Evolutionary conservation across 2,329 filamentous ascomycete genomes (phyloP), one percentile per base, ranked within the genome.

Genomic region (Chaetomium olivaceum): DNA sequence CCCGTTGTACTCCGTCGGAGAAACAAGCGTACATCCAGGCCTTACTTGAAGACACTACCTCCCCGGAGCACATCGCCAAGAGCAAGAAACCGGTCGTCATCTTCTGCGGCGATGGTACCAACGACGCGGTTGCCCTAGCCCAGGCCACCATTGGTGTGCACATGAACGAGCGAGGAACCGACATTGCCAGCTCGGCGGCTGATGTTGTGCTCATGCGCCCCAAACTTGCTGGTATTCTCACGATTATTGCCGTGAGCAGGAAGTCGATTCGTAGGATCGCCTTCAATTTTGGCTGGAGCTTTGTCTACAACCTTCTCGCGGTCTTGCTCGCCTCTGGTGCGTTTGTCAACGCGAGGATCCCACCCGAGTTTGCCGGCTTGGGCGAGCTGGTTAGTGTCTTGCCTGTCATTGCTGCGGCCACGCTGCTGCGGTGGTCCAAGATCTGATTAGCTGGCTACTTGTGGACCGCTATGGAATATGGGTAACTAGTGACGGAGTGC

Each of bases 71-170:
- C 7, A 11, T 25, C n/a, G 62, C 56, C 33, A 59, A 62, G 16
- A 54, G 52, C 31, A 65, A 68, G 52, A 43, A 64, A 0, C 70
- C 77, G 0, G 75, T 83, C 1, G 83, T 91, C 21, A 76, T 93
- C 6, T 93, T 94, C 75, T 84, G 85, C 59, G 91, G 91, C 39
- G 91, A 94, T 71, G 91, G 91, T 1, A 92, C 89, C 16, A 94
- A 94, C 74, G 91, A 94, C 72, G 89, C 91, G 0, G 81, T 86
- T 2, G 91, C 91, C 0, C 81, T 94, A 2, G 87, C 89, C 0
- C 85, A 88, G 73, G 89, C 91, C 1, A 84, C 84, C 6, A 83
- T 94, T 31, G 91, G 91, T 31, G 80, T 93, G 0, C 89, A 91
- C 69, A 85, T 94, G 74, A 66, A 68, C 55, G 36, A 51, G 14